A percentile compares a stretch with the other conserved stretches of the same genome.
Evolutionary conservation across 306 rosid genomes (phyloP).

Genomic region (Prunus dulcis): DNA sequence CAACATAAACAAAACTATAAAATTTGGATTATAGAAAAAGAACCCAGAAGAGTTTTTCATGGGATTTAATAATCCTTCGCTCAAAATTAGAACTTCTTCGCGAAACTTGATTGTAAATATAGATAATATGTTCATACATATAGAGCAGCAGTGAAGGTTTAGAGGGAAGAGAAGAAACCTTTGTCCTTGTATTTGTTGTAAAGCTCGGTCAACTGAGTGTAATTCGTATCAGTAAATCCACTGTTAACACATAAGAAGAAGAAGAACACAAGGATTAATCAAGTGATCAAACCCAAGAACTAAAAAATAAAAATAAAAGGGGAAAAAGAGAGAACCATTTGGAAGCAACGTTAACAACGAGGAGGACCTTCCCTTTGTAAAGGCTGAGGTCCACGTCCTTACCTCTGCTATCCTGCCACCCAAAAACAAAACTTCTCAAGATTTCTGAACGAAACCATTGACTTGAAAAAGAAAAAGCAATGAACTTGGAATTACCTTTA

Average conservation of each 20-base stretch:
- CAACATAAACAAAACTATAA: not conserved
- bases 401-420: constrained; percentile 64
- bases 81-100: not conserved
- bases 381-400: constrained; percentile 62
- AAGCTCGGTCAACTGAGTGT: constrained; percentile 78
- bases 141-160: not conserved
- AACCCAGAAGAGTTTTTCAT: not conserved
- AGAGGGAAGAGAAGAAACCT: constrained; percentile 35
- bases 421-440: not conserved
- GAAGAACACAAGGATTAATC: not conserved
- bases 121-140: not conserved
- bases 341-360: constrained; percentile 89
- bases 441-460: not conserved
- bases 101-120: not conserved
- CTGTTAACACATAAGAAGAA: constrained; percentile 32
- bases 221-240: constrained; percentile 70
- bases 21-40: not conserved
- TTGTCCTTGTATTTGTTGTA: constrained; percentile 56
- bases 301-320: not conserved
- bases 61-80: not conserved
- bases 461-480: not conserved
- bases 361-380: constrained; percentile 80
- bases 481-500: constrained; percentile 48
- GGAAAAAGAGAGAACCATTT: constrained; percentile 57
- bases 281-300: not conserved